Base-by-base conservation (phyloP, 164 flowering plant species). In the Stephania japonica region DNA sequence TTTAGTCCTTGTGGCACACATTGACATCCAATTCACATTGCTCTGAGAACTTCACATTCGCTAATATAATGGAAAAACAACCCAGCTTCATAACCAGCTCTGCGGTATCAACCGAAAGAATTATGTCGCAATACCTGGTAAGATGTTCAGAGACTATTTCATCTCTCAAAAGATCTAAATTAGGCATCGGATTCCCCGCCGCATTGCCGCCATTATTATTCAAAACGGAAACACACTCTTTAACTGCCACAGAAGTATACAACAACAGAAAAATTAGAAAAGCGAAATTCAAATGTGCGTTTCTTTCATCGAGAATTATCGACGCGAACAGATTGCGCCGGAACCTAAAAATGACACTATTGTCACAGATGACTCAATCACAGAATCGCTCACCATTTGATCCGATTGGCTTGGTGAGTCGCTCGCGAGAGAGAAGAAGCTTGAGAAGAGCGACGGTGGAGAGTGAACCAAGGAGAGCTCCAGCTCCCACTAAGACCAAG, bases 61-160 rank as follows among this genome's bases (percentile, higher is more conserved):
- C 16, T 11, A 56, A 56, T 3, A 56, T 19, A 59, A 59, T n/a
- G 53, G 53, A 19, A 19, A 7, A 50, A 50, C 7, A 56, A 56
- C 62, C n/a, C 7, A 18, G 53, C 64, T 10, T 59, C 24, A 59
- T 59, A 59, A 59, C 7, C 23, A 59, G 64, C 64, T 10, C 5
- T 59, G 64, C 9, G 7, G 23, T 19, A 6, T 18, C 64, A 59
- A 23, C 47, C 21, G 25, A 70, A 38, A 65, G 27, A 4, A 27
- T 7, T 12, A 32, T 32, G 65, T 6, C 68, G 68, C 42, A 69
- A 13, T 85, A 94, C 97, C 98, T 88, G 42, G 94, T 95, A 62
- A 95, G 86, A 64, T 95, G 99, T 83, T 95, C 99, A 68, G 98
- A 89, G 67, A 93, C 95, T 72, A 95, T 85, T 78, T 95, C 99